These are phyloP conservation scores for Xylaria sp. DNA, from an alignment of 2,329 filamentous ascomycete genomes.

Conservation along the genomic window DNA sequence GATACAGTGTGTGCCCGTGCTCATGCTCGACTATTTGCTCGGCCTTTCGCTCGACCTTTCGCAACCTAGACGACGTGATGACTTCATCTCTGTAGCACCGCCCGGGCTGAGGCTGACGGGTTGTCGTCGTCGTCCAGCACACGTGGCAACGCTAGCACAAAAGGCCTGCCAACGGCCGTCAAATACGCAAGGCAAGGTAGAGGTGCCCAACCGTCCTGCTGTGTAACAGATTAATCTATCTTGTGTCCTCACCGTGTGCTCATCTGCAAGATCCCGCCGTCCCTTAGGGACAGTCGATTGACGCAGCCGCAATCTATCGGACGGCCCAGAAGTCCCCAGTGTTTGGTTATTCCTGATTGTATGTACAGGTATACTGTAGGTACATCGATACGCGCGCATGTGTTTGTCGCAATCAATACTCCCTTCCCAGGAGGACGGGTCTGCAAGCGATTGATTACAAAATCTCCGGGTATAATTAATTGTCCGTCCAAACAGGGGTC, in stretches of 20 bases:
- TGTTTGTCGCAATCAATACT: conserved; percentile 24
- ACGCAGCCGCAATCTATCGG: conserved; percentile 33
- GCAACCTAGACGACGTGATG: conserved; percentile 1
- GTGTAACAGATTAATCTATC: conserved; percentile 41
- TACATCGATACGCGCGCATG: conserved; percentile 23
- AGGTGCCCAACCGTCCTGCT: conserved; percentile 42
- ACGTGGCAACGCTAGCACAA: conserved; percentile 41
- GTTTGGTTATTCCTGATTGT: conserved; percentile 22
- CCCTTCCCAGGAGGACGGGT: not conserved
- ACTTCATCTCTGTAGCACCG: conserved; percentile 2
- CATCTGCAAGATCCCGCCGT: conserved; percentile 46
- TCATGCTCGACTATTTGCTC: not conserved
- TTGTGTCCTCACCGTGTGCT: conserved; percentile 38
- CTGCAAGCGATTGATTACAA: conserved; percentile 10
- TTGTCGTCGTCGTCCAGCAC: conserved; percentile 32
- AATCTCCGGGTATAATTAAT: conserved; percentile 4
- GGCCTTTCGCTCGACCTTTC: not conserved
- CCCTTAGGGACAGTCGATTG: conserved; percentile 42
- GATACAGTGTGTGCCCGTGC: not conserved
- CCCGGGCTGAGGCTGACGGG: conserved; percentile 15
- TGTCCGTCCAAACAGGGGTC: conserved; percentile 12
- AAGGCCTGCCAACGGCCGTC: conserved; percentile 35
- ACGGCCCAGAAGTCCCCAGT: conserved; percentile 23
- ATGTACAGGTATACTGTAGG: not conserved
- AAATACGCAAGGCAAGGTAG: conserved; percentile 38